Evolutionary conservation across 441 rosid species (phyloP).

Genomic region (Cnidoscolus chayamansa): DNA sequence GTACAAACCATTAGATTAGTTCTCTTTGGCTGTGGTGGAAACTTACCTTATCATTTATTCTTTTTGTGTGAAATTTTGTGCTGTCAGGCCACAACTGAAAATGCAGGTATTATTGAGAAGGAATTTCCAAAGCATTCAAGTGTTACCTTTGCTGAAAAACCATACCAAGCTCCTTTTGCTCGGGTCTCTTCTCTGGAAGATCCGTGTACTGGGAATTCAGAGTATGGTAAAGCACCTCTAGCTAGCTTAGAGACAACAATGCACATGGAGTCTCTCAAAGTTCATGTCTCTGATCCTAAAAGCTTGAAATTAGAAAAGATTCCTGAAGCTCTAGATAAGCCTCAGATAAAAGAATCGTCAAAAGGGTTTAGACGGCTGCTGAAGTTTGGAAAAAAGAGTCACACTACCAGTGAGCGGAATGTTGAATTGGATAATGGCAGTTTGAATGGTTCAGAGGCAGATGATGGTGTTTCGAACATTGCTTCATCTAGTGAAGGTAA

Average conservation of each 20-base stretch:
- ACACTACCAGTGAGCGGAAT: conserved; percentile 44
- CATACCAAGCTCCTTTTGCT: conserved; percentile 79
- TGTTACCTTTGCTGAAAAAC: conserved; percentile 41
- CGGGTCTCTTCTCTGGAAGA: conserved; percentile 79
- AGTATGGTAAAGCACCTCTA: conserved; percentile 58
- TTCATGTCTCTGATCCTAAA: conserved; percentile 42
- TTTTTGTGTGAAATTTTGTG: conserved; percentile 21
- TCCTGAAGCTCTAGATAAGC: conserved; percentile 60
- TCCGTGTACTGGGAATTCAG: conserved; percentile 53
- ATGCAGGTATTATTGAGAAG: conserved; percentile 35
- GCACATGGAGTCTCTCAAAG: conserved; percentile 44
- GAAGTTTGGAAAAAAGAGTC: conserved; percentile 82
- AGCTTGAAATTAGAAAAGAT: conserved; percentile 51
- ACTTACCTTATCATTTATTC: conserved; percentile 22
- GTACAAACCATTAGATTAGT: background rate
- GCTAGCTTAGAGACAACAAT: conserved; percentile 36
- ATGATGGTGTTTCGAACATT: conserved; percentile 40
- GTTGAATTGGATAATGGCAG: conserved; percentile 42
- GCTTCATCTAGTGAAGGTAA: conserved; percentile 73
- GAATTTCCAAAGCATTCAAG: conserved; percentile 42
- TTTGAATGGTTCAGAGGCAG: conserved; percentile 45
- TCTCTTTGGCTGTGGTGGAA: conserved; percentile 13
- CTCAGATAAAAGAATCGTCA: conserved; percentile 62
- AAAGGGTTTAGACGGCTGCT: conserved; percentile 75
- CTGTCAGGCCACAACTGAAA: conserved; percentile 53